phyloP scores from a whole-genome alignment of 2,329 filamentous ascomycete species.

The Stachybotrys chlorohalonatus region DNA sequence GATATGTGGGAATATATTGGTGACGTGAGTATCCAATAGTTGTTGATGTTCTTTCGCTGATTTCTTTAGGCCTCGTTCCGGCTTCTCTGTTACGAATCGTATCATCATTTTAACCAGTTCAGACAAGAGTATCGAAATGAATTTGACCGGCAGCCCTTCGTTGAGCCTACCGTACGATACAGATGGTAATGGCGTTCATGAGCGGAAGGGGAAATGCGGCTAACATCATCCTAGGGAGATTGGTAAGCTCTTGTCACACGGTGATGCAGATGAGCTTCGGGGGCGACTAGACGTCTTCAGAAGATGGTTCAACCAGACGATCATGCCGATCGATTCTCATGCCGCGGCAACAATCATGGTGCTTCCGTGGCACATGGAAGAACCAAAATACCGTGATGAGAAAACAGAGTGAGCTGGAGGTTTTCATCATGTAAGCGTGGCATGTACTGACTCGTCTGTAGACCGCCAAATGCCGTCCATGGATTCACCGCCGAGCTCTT shows the following conservation, averaged over 20 bases:
- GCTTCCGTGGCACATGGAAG: conserved; percentile 13
- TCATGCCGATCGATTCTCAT: conserved; percentile 9
- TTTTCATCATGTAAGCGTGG: background rate
- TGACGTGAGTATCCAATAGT: conserved; percentile 12
- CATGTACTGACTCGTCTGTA: conserved; percentile 4
- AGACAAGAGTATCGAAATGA: conserved; percentile 12
- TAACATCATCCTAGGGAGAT: conserved; percentile 10
- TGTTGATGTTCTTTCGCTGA: background rate
- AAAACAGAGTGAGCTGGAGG: conserved; percentile 11
- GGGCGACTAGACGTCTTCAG: conserved; percentile 17
- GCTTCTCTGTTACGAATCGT: conserved; percentile 23
- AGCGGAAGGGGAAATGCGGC: background rate
- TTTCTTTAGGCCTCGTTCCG: conserved; percentile 16
- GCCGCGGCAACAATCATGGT: conserved; percentile 16
- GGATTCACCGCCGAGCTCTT: conserved; percentile 17
- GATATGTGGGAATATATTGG: conserved; percentile 17
- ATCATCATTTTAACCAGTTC: conserved; percentile 18
- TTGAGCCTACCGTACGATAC: conserved; percentile 17
- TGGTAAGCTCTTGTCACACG: conserved; percentile 13
- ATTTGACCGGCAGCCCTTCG: conserved; percentile 14
- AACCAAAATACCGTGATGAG: conserved; percentile 16
- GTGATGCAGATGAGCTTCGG: conserved; percentile 11
- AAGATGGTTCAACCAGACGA: conserved; percentile 20
- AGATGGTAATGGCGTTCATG: conserved; percentile 14
- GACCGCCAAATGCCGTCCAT: conserved; percentile 13